These are phyloP conservation scores for Hypomontagnella monticulosa DNA, from an alignment of 495 filamentous ascomycete genomes.

Conservation along the genomic window DNA sequence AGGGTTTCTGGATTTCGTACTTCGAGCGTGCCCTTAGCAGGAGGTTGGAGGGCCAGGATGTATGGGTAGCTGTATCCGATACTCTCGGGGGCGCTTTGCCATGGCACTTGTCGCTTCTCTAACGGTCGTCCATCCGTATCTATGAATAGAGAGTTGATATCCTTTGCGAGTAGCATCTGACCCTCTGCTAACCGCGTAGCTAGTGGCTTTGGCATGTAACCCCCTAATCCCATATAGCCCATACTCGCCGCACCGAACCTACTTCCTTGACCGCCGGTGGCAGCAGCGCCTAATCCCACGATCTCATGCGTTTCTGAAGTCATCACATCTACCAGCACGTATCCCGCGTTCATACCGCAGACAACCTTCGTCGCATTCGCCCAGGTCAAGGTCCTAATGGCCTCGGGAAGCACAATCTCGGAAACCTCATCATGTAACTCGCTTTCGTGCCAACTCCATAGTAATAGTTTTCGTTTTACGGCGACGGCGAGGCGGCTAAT, in stretches of 20 bases:
- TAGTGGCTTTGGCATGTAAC: slow-evolving; percentile 88
- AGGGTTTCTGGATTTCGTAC: slow-evolving; percentile 93
- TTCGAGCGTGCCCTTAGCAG: slow-evolving; percentile 86
- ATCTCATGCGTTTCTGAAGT: slow-evolving; percentile 76
- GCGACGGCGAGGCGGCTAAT: slow-evolving; percentile 90
- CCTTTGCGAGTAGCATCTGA: slow-evolving; percentile 88
- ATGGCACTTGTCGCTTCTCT: slow-evolving; percentile 88
- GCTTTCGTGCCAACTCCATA: slow-evolving; percentile 97
- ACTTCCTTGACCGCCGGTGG: slow-evolving; percentile 69
- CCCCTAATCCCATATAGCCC: slow-evolving; percentile 94
- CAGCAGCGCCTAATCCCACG: slow-evolving; percentile 77
- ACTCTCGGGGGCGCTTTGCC: slow-evolving; percentile 85
- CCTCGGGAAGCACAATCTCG: slow-evolving; percentile 81
- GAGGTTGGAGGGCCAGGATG: slow-evolving; percentile 83
- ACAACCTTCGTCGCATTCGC: slow-evolving; percentile 84
- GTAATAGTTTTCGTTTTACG: slow-evolving; percentile 85
- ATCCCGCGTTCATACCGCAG: slow-evolving; percentile 86
- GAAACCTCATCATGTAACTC: slow-evolving; percentile 77
- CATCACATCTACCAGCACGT: slow-evolving; percentile 88
- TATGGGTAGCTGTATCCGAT: slow-evolving; percentile 98
- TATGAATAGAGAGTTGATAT: slow-evolving; percentile 94
- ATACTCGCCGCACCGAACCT: slow-evolving; percentile 72
- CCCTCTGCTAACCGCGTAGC: slow-evolving; percentile 83
- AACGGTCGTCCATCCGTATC: slow-evolving; percentile 82
- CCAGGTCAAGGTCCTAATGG: slow-evolving; percentile 88